Percentiles rank a stretch among this genome's conserved stretches.
These are phyloP conservation scores for Mortierella alpina DNA, from an alignment of 192 early-diverging fungal species.

Conservation along the genomic window DNA sequence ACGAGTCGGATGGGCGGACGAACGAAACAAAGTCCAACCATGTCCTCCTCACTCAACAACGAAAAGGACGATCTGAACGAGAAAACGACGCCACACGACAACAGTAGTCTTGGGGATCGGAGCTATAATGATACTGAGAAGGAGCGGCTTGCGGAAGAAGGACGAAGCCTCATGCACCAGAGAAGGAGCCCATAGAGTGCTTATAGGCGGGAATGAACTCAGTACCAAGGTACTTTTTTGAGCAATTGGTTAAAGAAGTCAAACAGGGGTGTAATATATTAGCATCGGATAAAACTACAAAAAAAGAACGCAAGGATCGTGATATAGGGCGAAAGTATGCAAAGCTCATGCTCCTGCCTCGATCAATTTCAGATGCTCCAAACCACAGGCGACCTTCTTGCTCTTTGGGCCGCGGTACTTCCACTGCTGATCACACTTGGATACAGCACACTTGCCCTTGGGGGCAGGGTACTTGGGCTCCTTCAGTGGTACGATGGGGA, in stretches of 20 bases:
- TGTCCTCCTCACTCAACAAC: neutral
- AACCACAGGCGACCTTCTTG: conserved; percentile 67
- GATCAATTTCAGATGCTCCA: conserved; percentile 62
- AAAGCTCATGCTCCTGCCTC: conserved; percentile 26
- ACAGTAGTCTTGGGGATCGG: neutral
- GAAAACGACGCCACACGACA: neutral
- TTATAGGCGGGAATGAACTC: too few species aligned
- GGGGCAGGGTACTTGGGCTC: conserved; percentile 62
- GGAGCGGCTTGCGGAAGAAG: neutral
- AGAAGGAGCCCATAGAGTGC: too few species aligned
- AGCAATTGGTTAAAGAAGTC: too few species aligned
- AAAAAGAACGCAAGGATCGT: neutral
- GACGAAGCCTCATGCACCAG: neutral
- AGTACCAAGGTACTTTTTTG: too few species aligned
- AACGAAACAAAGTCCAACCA: neutral
- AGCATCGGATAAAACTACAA: neutral
- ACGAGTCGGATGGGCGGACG: neutral
- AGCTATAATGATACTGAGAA: neutral
- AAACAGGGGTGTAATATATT: too few species aligned
- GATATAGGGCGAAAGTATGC: neutral
- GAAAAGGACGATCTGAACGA: neutral
- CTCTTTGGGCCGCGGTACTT: conserved; percentile 64
- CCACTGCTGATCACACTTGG: conserved; percentile 61
- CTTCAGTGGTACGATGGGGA: conserved; percentile 35
- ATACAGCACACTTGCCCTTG: conserved; percentile 56